Conservation (phyloP, 257 asterid genomes). For the Scutellaria minor region DNA sequence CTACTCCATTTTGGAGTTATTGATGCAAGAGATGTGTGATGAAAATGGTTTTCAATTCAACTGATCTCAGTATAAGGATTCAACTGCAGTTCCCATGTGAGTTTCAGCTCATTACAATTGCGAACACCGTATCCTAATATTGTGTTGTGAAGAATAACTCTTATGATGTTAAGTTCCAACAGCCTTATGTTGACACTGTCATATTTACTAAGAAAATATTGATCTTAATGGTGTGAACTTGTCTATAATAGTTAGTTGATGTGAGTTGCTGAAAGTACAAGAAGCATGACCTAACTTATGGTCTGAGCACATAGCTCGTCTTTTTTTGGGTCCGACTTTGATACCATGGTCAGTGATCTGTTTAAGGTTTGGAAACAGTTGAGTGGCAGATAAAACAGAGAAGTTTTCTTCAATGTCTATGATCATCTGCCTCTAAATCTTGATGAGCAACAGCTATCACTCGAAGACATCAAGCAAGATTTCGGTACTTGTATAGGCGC, state of each 20-base stretch:
- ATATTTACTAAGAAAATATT: no score
- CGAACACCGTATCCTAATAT: neutral
- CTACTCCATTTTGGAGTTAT: slow-evolving; percentile 42
- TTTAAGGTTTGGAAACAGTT: no score
- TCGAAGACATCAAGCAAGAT: neutral
- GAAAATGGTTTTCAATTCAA: slow-evolving; percentile 30
- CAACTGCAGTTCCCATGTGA: neutral
- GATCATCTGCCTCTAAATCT: neutral
- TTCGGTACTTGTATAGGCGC: neutral
- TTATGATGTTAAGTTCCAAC: slow-evolving; percentile 6
- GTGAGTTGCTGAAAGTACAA: slow-evolving; percentile 4
- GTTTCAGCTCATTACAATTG: neutral
- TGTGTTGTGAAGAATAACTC: slow-evolving; percentile 1
- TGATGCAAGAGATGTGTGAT: slow-evolving; percentile 46
- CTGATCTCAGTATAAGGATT: slow-evolving; percentile 3
- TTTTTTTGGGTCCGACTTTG: neutral
- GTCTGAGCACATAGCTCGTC: neutral
- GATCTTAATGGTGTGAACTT: no score
- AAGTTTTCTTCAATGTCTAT: neutral
- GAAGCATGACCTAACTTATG: neutral
- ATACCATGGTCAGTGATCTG: neutral
- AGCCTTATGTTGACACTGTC: neutral
- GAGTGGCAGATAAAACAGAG: no score
- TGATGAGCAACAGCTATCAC: slow-evolving; percentile 1
- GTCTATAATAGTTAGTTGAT: no score